These are phyloP conservation scores for Talaromyces sp. DNA, from an alignment of 2,329 filamentous ascomycete genomes.

Conservation along the genomic window DNA sequence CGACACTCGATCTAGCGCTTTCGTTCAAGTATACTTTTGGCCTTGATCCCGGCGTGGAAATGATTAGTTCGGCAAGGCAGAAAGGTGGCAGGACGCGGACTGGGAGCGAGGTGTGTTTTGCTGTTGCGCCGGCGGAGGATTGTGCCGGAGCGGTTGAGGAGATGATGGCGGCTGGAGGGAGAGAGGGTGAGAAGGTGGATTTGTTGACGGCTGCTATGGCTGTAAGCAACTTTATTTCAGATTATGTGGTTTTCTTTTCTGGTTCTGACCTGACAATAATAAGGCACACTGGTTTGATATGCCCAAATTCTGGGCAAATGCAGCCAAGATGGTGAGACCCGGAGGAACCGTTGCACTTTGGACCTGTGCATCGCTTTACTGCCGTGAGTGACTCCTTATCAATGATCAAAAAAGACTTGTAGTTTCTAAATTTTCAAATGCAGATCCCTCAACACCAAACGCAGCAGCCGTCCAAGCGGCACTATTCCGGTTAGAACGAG, in stretches of 20 bases:
- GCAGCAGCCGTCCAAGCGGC: slow-evolving; percentile 37
- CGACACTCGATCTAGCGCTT: slow-evolving; percentile 41
- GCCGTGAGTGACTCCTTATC: slow-evolving; percentile 20
- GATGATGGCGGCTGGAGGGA: slow-evolving; percentile 4
- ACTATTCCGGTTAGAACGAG: slow-evolving; percentile 34
- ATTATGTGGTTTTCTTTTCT: not conserved
- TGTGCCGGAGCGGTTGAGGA: slow-evolving; percentile 20
- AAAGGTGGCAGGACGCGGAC: slow-evolving; percentile 25
- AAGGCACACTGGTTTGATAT: slow-evolving; percentile 56
- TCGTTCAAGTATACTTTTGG: slow-evolving; percentile 46
- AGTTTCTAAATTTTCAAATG: not conserved
- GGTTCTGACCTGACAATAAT: not conserved
- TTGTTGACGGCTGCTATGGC: slow-evolving; percentile 47
- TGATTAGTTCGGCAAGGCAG: slow-evolving; percentile 46
- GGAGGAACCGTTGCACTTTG: slow-evolving; percentile 54
- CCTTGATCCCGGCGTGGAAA: slow-evolving; percentile 48
- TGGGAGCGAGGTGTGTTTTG: slow-evolving; percentile 35
- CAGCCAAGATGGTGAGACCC: slow-evolving; percentile 44
- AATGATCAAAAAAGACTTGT: not conserved
- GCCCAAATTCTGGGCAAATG: slow-evolving; percentile 45
- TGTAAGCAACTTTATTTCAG: slow-evolving; percentile 4
- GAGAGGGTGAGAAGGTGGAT: slow-evolving; percentile 32
- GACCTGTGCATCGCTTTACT: slow-evolving; percentile 23
- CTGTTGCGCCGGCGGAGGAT: slow-evolving; percentile 41
- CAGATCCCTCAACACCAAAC: slow-evolving; percentile 33